phyloP scores from a whole-genome alignment of 2,329 filamentous ascomycete genomes.

The Tolypocladium endophyticum region DNA sequence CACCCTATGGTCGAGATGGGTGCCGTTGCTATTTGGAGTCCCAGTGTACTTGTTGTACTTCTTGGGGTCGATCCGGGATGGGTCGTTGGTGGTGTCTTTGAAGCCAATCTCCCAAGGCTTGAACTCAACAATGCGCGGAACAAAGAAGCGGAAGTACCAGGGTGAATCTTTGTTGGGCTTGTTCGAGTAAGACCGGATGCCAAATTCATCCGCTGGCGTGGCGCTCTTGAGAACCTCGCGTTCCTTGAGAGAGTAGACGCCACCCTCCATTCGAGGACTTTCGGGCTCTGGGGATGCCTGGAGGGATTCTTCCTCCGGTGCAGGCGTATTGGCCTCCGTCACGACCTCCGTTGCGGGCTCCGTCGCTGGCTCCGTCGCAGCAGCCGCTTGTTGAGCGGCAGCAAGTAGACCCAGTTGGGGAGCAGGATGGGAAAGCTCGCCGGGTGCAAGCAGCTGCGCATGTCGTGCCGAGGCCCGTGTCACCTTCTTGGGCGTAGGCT shows the following conservation, averaged over 20 bases:
- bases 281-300: constrained; percentile 24
- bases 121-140: constrained; percentile 35
- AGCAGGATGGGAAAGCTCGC: constrained; percentile 13
- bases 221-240: constrained; percentile 27
- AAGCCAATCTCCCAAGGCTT: constrained; percentile 48
- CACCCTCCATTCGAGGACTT: constrained; percentile 14
- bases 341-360: constrained; percentile 4
- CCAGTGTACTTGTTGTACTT: constrained; percentile 32
- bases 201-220: constrained; percentile 39
- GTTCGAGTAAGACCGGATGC: constrained; percentile 33
- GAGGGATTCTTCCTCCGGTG: constrained; percentile 24
- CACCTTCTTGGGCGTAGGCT: constrained; percentile 37
- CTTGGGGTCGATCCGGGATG: constrained; percentile 7
- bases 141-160: constrained; percentile 43
- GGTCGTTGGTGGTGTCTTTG: constrained; percentile 46
- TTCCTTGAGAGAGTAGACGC: constrained; percentile 19
- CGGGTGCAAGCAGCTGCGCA: constrained; percentile 11
- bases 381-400: constrained; percentile 25
- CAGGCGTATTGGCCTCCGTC: constrained; percentile 20
- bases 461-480: constrained; percentile 23
- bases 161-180: constrained; percentile 28
- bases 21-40: constrained; percentile 40
- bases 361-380: constrained; percentile 8
- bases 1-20: constrained; percentile 44
- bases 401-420: constrained; percentile 28